phyloP scores from a whole-genome alignment of 1,284 basidiomycete genomes.

The Veloboletus limbatus region DNA sequence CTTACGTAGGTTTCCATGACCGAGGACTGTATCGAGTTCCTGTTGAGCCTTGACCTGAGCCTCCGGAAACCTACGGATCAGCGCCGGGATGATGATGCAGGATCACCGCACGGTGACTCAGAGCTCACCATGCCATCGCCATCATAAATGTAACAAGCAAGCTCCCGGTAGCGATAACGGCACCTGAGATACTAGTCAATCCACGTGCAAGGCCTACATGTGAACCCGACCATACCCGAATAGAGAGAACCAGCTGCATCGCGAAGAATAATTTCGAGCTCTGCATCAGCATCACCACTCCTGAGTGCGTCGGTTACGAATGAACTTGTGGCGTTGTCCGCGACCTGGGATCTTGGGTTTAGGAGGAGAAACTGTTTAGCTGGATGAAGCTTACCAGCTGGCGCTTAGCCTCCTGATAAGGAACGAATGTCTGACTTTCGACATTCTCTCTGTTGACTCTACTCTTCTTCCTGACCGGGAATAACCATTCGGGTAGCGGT shows the following conservation, averaged over 20 bases:
- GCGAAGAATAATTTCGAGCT: constrained; percentile 7
- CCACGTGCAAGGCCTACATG: not conserved
- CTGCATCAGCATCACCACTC: not conserved
- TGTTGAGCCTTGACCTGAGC: constrained; percentile 3
- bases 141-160: constrained; percentile 10
- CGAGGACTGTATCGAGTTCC: constrained; percentile 7
- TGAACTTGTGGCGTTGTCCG: constrained; percentile 4
- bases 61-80: constrained; percentile 2
- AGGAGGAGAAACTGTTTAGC: no score
- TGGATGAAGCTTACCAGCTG: no score
- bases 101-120: no score
- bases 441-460: constrained; percentile 7
- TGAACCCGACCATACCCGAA: not conserved
- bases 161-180: constrained; percentile 9
- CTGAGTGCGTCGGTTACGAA: constrained; percentile 6
- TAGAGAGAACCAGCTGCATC: constrained; percentile 10
- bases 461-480: constrained; percentile 1
- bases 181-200: not conserved
- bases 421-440: constrained; percentile 7
- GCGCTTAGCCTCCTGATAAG: constrained; percentile 7
- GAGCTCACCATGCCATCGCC: constrained; percentile 8
- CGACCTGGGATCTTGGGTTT: not conserved
- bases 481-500: constrained; percentile 3
- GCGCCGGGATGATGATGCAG: not conserved
- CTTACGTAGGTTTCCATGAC: constrained; percentile 9